phyloP scores from a whole-genome alignment of 2,329 filamentous ascomycete genomes.

The Grosmannia clavigera region DNA sequence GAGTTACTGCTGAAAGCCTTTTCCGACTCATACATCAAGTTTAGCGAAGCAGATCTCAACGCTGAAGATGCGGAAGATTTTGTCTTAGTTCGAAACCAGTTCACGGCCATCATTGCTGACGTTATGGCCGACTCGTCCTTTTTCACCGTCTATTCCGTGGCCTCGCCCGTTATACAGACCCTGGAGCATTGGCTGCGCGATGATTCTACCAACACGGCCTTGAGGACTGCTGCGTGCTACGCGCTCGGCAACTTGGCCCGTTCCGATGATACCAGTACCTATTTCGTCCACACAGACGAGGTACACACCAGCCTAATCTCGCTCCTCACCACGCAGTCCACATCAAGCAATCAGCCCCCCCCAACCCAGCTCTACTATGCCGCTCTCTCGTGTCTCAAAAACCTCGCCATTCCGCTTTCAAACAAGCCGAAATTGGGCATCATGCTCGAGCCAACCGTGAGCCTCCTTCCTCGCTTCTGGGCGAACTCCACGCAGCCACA shows the following conservation, averaged over 20 bases:
- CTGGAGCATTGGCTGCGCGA: constrained; percentile 28
- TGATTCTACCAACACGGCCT: constrained; percentile 23
- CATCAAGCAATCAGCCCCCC: constrained; percentile 10
- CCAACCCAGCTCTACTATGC: constrained; percentile 40
- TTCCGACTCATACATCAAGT: constrained; percentile 31
- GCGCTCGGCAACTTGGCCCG: constrained; percentile 50
- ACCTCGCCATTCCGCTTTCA: constrained; percentile 43
- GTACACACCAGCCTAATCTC: constrained; percentile 30
- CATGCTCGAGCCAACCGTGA: constrained; percentile 26
- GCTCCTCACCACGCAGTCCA: constrained; percentile 28
- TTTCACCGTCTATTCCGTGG: constrained; percentile 22
- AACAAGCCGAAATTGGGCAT: constrained; percentile 42
- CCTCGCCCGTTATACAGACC: constrained; percentile 22
- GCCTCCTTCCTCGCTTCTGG: constrained; percentile 41
- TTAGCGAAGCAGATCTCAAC: constrained; percentile 27
- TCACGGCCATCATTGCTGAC: constrained; percentile 38
- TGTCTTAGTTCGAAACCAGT: constrained; percentile 28
- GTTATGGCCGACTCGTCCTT: constrained; percentile 32
- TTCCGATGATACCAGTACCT: constrained; percentile 38
- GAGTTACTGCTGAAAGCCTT: constrained; percentile 35
- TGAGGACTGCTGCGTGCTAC: constrained; percentile 44
- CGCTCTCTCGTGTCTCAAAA: constrained; percentile 49
- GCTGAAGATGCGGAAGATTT: constrained; percentile 30
- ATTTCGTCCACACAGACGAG: constrained; percentile 34
- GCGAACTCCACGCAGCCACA: constrained; percentile 36